phyloP scores from a whole-genome alignment of 306 rosid genomes.

The Cyamopsis tetragonoloba region DNA sequence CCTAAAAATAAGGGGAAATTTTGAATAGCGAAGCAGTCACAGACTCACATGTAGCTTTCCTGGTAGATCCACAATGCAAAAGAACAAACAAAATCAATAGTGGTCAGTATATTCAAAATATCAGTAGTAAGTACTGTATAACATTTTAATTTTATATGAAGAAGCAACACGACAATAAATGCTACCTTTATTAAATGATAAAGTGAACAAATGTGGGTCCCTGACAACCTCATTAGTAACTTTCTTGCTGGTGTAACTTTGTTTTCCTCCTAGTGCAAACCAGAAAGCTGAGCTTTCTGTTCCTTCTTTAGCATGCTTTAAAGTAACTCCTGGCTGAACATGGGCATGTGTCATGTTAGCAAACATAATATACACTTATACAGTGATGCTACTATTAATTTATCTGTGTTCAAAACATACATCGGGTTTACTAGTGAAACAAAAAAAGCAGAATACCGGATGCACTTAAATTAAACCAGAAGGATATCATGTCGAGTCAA shows the following conservation, averaged over 20 bases:
- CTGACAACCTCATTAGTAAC: constrained; percentile 54
- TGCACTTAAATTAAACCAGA: constrained; percentile 7
- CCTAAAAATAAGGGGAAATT: neutral
- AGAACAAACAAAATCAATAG: constrained; percentile 28
- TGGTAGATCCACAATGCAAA: constrained; percentile 48
- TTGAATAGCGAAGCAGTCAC: neutral
- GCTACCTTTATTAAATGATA: constrained; percentile 68
- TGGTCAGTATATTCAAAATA: constrained; percentile 41
- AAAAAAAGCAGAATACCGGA: neutral
- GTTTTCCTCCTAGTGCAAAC: constrained; percentile 89
- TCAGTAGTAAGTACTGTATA: neutral
- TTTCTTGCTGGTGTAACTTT: constrained; percentile 68
- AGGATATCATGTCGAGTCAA: constrained; percentile 2
- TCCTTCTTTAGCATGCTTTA: constrained; percentile 89
- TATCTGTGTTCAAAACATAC: neutral
- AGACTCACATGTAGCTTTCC: constrained; percentile 87
- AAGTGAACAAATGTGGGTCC: constrained; percentile 79
- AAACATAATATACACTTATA: constrained; percentile 6
- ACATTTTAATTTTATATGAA: neutral
- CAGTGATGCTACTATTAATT: constrained; percentile 11
- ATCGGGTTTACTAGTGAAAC: neutral
- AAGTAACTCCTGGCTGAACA: constrained; percentile 84
- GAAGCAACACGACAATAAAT: constrained; percentile 1
- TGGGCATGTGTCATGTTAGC: constrained; percentile 14
- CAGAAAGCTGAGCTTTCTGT: constrained; percentile 93